These are phyloP conservation scores for Trametes cubensis DNA, from an alignment of 768 basidiomycete genomes.

Conservation along the genomic window DNA sequence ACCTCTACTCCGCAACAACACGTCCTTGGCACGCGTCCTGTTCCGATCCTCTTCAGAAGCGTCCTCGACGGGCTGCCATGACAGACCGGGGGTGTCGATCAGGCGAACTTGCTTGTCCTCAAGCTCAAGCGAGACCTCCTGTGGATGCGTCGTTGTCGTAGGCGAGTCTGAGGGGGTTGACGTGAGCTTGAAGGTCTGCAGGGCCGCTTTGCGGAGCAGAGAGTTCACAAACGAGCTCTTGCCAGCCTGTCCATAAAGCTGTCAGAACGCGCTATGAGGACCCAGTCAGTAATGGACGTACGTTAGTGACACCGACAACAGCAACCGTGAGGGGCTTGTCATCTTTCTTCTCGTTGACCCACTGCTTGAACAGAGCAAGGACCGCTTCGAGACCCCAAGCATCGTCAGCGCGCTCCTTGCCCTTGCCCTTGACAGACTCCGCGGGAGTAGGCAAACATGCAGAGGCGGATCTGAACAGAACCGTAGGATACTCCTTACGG, in stretches of 20 bases:
- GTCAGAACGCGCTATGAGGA: no score
- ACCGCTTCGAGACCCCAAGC: slow-evolving; percentile 62
- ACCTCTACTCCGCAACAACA: slow-evolving; percentile 78
- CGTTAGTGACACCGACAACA: slow-evolving; percentile 84
- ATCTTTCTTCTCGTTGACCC: slow-evolving; percentile 50
- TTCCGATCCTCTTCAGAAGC: slow-evolving; percentile 44
- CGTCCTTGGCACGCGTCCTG: slow-evolving; percentile 58
- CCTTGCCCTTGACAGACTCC: slow-evolving; percentile 19
- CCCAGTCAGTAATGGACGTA: no score
- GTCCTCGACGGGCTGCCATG: slow-evolving; percentile 49
- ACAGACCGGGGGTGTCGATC: slow-evolving; percentile 89
- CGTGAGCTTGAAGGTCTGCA: slow-evolving; percentile 59
- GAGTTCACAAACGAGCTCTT: slow-evolving; percentile 89
- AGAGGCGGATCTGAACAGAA: slow-evolving; percentile 75
- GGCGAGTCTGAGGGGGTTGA: slow-evolving; percentile 55
- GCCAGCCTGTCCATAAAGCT: slow-evolving; percentile 56
- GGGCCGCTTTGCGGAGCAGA: slow-evolving; percentile 51
- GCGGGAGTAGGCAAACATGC: slow-evolving; percentile 54
- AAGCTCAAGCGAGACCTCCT: slow-evolving; percentile 57
- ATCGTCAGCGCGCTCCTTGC: slow-evolving; percentile 45
- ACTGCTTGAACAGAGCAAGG: slow-evolving; percentile 48
- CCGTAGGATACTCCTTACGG: slow-evolving; percentile 59
- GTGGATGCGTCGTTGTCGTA: slow-evolving; percentile 72
- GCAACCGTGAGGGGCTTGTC: slow-evolving; percentile 66
- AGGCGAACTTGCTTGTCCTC: slow-evolving; percentile 58